Evolutionary conservation across 306 rosid species (phyloP), one percentile per base, ranked within the genome.

Genomic region (Betula pendula): DNA sequence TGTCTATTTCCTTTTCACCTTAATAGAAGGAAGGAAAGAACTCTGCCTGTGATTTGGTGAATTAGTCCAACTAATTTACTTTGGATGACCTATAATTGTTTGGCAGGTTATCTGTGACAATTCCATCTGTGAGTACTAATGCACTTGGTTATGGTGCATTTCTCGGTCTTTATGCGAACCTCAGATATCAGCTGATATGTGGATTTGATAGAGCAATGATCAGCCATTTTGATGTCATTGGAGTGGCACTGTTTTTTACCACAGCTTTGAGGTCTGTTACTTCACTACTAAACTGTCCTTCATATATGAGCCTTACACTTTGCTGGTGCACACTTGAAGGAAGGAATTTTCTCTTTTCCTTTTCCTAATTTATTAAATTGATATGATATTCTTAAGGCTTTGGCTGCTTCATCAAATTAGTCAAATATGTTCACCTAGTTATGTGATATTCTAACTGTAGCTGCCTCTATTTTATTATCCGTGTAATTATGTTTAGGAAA

Each of bases 141-240:
- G 99, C 98, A 0, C 91, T 96, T 72, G 99, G 99, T 24, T 88
- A 92, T 67, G 99, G 99, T 70, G 99, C 99, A 47, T 96, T 96
- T 81, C 97, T 96, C 22, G 99, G 99, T 72, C 96, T 96, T 59
- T 96, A 96, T 80, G 97, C 97, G 8, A 96, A 96, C 83, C 81
- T 92, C 82, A 90, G 99, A 81, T 91, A 96, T 86, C 99, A 96
- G 82, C 90, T 96, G 38, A 72, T 92, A 60, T 88, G 96, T 80
- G 99, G 99, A 80, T 88, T 92, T 81, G 99, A 96, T 77, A 89
- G 90, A 82, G 91, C 93, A 59, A 82, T 96, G 91, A 72, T 87
- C 75, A 87, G 60, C 79, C 93, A 88, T 87, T 96, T 96, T 87
- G 99, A 96, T 88, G 99, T 96, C 55, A 92, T 96, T 78, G 96